Base-by-base conservation (phyloP, 768 basidiomycete species). In the Calocera viscosa region DNA sequence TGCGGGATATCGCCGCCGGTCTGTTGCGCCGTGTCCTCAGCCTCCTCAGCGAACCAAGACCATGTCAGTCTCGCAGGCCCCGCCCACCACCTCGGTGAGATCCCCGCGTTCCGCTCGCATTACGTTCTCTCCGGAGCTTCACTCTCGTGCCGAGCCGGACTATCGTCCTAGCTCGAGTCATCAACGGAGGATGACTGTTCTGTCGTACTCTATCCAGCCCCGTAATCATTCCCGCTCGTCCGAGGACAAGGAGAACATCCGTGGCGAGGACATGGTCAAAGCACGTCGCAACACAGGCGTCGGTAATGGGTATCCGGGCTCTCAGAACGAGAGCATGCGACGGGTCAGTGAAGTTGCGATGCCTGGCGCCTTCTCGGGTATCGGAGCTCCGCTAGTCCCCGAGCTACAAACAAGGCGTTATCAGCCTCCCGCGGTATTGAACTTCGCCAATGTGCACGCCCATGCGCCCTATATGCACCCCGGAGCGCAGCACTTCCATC, bases 81-180 rank as follows among this genome's bases (percentile, higher is more conserved):
- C 16, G 10, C 30, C 26, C 30, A 28, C 30, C 5, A 26, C 30
- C 26, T 60, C 53, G 16, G 53, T 60, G 14, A 60, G 22, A 30
- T 60, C 53, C 2, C 53, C 53, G 26, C 53, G 30, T 5, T 30
- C 53, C 14, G 53, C 53, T 60, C 53, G 26, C 10, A 60, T 60
- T 19, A 60, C 53, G 10, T 60, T 60, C 30, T 28, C 53, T 19
- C 53, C 53, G 14, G 53, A 60, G 5, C 22, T 60, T 11, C 24
- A 16, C 7, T 32, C 53, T 28, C 53, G 53, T 60, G 53, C 5
- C 26, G 53, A 60, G 19, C 53, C 53, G 5, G 53, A 60, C 7
- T 60, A 60, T 32, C 53, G 53, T 30, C 53, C 53, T 2, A 60
- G 53, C 22, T 60, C 53, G 19, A 60, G 53, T 60, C 53, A 60